Base-by-base conservation (phyloP, 331 rosid species). In the Pyrus hybrid region DNA sequence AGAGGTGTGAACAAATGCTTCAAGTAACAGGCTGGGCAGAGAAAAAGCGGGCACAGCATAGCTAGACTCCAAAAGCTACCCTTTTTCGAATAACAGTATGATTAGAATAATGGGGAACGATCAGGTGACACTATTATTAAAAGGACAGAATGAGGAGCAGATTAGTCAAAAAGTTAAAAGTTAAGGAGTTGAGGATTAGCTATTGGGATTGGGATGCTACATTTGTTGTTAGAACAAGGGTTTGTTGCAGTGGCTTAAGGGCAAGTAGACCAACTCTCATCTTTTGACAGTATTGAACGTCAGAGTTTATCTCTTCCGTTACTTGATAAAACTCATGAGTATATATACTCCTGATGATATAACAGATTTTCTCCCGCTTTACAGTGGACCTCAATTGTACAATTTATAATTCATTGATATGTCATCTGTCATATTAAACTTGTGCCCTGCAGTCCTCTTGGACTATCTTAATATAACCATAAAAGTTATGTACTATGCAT, bases 131-230 rank as follows among this genome's bases (percentile, higher is more conserved):
- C 8, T 16, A 5, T 49, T 49, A 49, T 49, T 14, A 74, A 79
- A 78, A 60, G 62, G 25, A 45, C 10, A 75, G 77, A 67, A 75
- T 22, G 77, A 74, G 56, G 57, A 60, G 68, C 25, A 60, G 74
- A 9, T 80, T 26, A 68, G 83, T 69, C 76, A 61, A 80, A 80
- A 74, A 73, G 30, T 4, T n/a, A 1, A 49, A 33, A 26, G 26
- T 32, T 65, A 2, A 54, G n/a, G 56, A 11, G 79, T 23, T 0
- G 41, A 2, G 80, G 77, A 73, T 69, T 68, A 54, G 79, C 72
- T 76, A 49, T 49, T 49, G 56, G 56, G 20, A 14, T 47, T 28
- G 26, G 65, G 49, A 80, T 70, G 30, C 37, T 26, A 20, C 20
- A 54, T 3, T 45, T 66, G 2, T 17, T 11, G 35, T 23, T 68